Conservation (phyloP, 495 filamentous ascomycete species). For the Penicillium herquei region DNA sequence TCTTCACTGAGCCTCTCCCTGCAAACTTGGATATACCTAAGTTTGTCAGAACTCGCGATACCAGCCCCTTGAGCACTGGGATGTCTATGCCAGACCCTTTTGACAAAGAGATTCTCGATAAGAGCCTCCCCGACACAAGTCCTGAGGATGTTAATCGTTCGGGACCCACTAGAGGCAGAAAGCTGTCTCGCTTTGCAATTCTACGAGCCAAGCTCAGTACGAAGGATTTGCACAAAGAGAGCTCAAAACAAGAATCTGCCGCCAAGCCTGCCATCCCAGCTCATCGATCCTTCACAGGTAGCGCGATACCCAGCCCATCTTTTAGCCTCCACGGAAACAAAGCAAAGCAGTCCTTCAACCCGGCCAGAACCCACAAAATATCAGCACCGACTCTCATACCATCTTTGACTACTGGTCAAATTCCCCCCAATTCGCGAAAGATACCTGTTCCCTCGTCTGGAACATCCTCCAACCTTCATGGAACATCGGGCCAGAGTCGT, state of each 20-base stretch:
- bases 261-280: neutral
- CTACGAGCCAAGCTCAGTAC: slow-evolving; percentile 34
- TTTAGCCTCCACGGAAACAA: neutral
- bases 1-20: too few species aligned
- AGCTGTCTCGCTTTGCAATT: slow-evolving; percentile 27
- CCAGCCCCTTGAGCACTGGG: too few species aligned
- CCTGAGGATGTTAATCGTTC: neutral
- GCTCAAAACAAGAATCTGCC: slow-evolving; percentile 13
- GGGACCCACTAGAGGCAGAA: slow-evolving; percentile 14
- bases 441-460: slow-evolving; percentile 8
- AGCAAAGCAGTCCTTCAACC: neutral
- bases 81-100: neutral
- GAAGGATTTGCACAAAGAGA: slow-evolving; percentile 34
- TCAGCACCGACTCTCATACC: neutral
- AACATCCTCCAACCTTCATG: neutral
- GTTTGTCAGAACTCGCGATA: too few species aligned
- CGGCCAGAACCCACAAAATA: neutral
- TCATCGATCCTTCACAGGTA: neutral
- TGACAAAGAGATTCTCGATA: neutral
- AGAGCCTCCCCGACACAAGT: neutral
- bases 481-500: neutral
- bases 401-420: neutral
- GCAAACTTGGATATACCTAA: too few species aligned
- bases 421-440: neutral
- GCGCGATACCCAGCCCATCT: neutral